Evolutionary conservation across 2,329 filamentous ascomycete genomes (phyloP), one percentile per base, ranked within the genome.

Genomic region (Fusarium coicis): DNA sequence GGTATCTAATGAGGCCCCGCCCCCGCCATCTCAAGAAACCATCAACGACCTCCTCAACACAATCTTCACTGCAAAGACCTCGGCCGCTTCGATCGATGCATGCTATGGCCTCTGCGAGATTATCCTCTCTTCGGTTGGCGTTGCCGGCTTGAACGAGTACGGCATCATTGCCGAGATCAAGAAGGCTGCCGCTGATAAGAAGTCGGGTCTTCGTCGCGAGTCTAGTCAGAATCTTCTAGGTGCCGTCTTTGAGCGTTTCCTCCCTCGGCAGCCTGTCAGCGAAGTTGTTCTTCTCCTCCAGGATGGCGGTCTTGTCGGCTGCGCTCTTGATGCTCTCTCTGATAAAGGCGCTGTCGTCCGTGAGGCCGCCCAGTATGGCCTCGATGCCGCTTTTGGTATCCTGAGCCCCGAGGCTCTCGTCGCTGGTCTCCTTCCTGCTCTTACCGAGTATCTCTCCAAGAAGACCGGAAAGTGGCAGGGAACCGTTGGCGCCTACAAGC

Each of bases 401-500:
- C 85, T 99, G 72, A 91, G 90, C 79, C 85, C 94, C 63, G 96
- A 98, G 85, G 91, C 93, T 55, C 89, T 97, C 79, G 92, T 97
- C 58, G 89, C 90, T 72, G 95, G 93, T 26, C 88, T 99, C 46
- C 86, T 99, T 57, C 95, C 96, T 6, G 88, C 90, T 21, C 85
- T 99, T 44, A 84, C 87, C 70, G 84, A 87, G 58, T 98, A 98
- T 81, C 87, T 99, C 36, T 87, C 87, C 80, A 97, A 94, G 84
- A 91, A 90, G 79, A 93, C 94, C 21, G 95, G 94, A 74, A 99
- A 99, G 85, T 99, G 96, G 96, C 96, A 99, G 84, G 96, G 96
- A 68, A 94, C 93, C 21, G 93, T 98, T 59, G 95, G 93, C 68
- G 96, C 94, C 50, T 92, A 93, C 80, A 91, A 93, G 82, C 83